Percentiles rank a stretch among this genome's conserved stretches.
phyloP scores from a whole-genome alignment of 164 flowering plant species.

The Warburgia ugandensis region DNA sequence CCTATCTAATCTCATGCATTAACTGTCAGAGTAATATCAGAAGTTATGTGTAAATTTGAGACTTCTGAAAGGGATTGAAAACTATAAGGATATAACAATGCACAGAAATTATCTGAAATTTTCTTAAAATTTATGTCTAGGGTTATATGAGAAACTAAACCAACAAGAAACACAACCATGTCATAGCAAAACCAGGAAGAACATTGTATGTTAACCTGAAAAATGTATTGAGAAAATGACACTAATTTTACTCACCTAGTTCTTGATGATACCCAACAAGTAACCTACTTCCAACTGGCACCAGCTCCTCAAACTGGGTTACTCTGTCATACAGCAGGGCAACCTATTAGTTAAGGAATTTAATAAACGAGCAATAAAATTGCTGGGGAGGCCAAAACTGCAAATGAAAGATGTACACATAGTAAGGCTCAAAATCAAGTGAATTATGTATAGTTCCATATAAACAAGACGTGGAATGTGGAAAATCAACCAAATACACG shows the following conservation, averaged over 20 bases:
- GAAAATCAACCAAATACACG: not conserved
- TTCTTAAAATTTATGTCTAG: not conserved
- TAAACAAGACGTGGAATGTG: no score
- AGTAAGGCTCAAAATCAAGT: no score
- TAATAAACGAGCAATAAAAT: not conserved
- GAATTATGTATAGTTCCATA: no score
- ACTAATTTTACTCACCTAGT: constrained; percentile 31
- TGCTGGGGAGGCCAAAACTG: not conserved
- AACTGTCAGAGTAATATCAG: not conserved
- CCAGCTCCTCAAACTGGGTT: constrained; percentile 49
- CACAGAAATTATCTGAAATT: no score
- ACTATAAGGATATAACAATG: no score
- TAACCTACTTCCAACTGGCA: constrained; percentile 30
- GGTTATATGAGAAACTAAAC: not conserved
- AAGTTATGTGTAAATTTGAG: not conserved
- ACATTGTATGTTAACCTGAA: not conserved
- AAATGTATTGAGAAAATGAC: not conserved
- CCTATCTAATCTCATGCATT: not conserved
- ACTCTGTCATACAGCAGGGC: constrained; percentile 24
- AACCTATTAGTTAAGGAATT: not conserved
- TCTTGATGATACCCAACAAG: constrained; percentile 43
- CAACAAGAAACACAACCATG: not conserved
- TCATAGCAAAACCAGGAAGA: not conserved
- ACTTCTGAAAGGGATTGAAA: not conserved
- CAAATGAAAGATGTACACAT: not conserved